Base-by-base conservation (phyloP, 352 stramenopile species). In the Globisporangium paroecandrum region DNA sequence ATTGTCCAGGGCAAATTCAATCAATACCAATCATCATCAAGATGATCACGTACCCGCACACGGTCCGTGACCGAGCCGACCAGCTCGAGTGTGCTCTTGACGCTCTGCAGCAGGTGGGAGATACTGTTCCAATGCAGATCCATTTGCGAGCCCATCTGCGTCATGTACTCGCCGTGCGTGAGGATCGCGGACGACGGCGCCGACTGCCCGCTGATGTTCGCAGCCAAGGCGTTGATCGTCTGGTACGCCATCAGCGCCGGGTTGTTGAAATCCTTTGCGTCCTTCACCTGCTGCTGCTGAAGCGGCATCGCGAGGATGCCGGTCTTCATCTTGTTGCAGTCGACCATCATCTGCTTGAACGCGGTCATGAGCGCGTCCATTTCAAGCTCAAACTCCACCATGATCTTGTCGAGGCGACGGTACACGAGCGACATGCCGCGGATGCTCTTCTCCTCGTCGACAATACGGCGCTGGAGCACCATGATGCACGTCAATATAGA, bases 61-160 rank as follows among this genome's bases (percentile, higher is more conserved):
- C 85, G 81, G 55, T 88, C 77, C 57, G 82, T 74, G 58, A 89
- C 85, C 12, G 76, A 89, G 1, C 64, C 66, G 2, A 95, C 83
- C 24, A 83, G 69, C 64, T 91, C 84, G 55, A 89, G 70, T 32
- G 83, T 89, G 58, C 83, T 82, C 68, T 91, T 90, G 63, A 95
- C 68, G 55, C 83, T 95, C 66, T 93, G 81, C 53, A 92, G 78
- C 51, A 95, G 68, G 69, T 91, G 82, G 67, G 83, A 89, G 70
- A 94, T 87, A 69, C 84, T 94, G 76, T 92, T 92, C 82, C 84
- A 93, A 77, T 95, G 87, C 65, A 93, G 73, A 76, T 94, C 87
- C 74, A 95, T 76, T 67, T 94, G 84, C 71, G 85, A 87, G 55
- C 76, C 82, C 66, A 95, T 81, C 69, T 94, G 85, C n/a, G 85